Evolutionary conservation across 352 stramenopile species (phyloP).

Genomic region (Globisporangium mamillatum): DNA sequence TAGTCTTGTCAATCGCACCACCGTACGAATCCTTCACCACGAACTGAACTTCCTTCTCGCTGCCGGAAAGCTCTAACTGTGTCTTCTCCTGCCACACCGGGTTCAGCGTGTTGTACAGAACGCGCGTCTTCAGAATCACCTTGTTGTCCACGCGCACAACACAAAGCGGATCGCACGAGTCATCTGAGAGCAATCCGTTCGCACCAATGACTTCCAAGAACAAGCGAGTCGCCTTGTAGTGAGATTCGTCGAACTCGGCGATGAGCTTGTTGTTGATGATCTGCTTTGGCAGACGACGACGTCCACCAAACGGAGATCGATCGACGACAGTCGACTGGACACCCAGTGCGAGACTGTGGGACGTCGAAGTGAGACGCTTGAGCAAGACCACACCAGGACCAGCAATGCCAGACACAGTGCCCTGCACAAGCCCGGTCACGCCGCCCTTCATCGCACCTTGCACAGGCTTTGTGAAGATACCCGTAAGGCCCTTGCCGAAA

Average conservation of each 20-base stretch:
- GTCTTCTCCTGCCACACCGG: constrained; percentile 78
- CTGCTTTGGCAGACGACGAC: constrained; percentile 65
- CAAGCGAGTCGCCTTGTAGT: constrained; percentile 60
- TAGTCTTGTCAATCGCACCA: constrained; percentile 69
- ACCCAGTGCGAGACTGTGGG: constrained; percentile 71
- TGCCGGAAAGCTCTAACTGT: constrained; percentile 48
- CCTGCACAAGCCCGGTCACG: constrained; percentile 72
- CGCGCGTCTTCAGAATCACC: constrained; percentile 62
- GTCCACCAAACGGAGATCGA: constrained; percentile 71
- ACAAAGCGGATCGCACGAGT: constrained; percentile 76
- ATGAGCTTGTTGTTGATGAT: constrained; percentile 67
- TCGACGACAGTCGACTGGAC: constrained; percentile 82
- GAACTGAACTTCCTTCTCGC: constrained; percentile 64
- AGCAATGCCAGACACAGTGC: constrained; percentile 74
- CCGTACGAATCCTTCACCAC: constrained; percentile 86
- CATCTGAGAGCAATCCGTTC: constrained; percentile 66
- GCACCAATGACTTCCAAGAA: constrained; percentile 69
- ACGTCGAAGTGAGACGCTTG: constrained; percentile 82
- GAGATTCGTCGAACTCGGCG: constrained; percentile 54
- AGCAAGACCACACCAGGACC: constrained; percentile 80
- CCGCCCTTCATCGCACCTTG: constrained; percentile 78
- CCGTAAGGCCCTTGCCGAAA: constrained; percentile 77
- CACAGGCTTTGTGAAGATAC: constrained; percentile 86
- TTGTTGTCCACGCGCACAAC: constrained; percentile 71
- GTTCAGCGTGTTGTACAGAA: constrained; percentile 87